These are phyloP conservation scores for Oryza punctata DNA, from an alignment of 176 grass and related monocot genomes.

Conservation along the genomic window DNA sequence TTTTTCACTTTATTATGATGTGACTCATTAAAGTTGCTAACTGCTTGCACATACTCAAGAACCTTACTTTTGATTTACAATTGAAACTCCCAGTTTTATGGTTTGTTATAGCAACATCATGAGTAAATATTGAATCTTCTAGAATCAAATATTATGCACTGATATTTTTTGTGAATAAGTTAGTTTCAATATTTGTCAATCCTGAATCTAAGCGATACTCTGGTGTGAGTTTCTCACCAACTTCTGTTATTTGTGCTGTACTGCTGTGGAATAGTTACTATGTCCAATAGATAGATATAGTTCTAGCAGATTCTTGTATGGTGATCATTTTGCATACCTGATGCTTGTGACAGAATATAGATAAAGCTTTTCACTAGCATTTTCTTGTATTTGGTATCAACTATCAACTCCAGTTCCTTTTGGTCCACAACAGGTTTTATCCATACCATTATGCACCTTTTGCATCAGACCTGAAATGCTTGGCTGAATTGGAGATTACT, in stretches of 20 bases:
- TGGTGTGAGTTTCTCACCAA: neutral
- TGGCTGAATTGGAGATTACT: conserved; percentile 95
- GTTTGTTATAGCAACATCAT: conserved; percentile 14
- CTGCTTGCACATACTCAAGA: neutral
- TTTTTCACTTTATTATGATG: neutral
- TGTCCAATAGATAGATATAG: neutral
- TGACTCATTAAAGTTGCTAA: conserved; percentile 14
- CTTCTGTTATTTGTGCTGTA: conserved; percentile 5
- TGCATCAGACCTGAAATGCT: conserved; percentile 80
- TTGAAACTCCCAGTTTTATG: neutral
- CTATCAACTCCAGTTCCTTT: conserved; percentile 14
- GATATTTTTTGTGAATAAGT: neutral
- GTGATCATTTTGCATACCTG: neutral
- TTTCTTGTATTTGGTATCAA: conserved; percentile 19
- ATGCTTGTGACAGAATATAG: neutral
- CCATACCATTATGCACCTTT: conserved; percentile 99
- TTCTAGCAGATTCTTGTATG: neutral
- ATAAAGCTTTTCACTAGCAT: neutral
- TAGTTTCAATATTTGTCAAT: conserved; percentile 18
- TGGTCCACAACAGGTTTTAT: conserved; percentile 73
- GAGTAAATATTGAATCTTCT: conserved; percentile 17
- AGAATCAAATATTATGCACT: conserved; percentile 2
- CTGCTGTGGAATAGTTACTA: conserved; percentile 9
- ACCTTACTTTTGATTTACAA: conserved; percentile 16
- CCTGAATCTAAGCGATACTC: conserved; percentile 26